phyloP scores from a whole-genome alignment of 1,284 basidiomycete genomes.

The Somion occarium region DNA sequence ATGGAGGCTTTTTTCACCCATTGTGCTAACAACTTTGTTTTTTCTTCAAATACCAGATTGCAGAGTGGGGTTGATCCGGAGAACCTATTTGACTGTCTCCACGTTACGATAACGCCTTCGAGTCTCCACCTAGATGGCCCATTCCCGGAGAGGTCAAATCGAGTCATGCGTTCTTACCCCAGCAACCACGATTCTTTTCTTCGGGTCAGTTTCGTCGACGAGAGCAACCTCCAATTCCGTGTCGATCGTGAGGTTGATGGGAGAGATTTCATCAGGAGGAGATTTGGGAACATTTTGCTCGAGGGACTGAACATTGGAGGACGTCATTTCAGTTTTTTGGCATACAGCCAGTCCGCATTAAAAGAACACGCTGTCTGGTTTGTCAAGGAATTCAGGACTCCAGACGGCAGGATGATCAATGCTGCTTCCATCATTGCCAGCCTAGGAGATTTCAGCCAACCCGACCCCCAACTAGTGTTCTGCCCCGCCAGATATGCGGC shows the following conservation, averaged over 20 bases:
- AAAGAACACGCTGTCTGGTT: slow-evolving; percentile 57
- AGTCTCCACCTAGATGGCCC: slow-evolving; percentile 55
- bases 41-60: slow-evolving; percentile 5
- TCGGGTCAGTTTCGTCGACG: slow-evolving; percentile 60
- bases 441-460: slow-evolving; percentile 48
- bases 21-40: slow-evolving; percentile 7
- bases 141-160: slow-evolving; percentile 59
- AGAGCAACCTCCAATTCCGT: slow-evolving; percentile 43
- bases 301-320: slow-evolving; percentile 46
- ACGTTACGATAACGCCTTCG: slow-evolving; percentile 58
- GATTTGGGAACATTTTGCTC: slow-evolving; percentile 38
- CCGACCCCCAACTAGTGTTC: slow-evolving; percentile 41
- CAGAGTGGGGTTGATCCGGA: slow-evolving; percentile 23
- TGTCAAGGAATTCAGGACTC: slow-evolving; percentile 40
- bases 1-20: slow-evolving; percentile 12
- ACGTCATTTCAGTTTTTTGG: slow-evolving; percentile 50
- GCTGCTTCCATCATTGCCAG: slow-evolving; percentile 44
- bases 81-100: slow-evolving; percentile 42
- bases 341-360: slow-evolving; percentile 51
- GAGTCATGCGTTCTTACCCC: slow-evolving; percentile 51
- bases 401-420: slow-evolving; percentile 28
- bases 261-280: slow-evolving; percentile 36
- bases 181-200: slow-evolving; percentile 52
- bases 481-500: slow-evolving; percentile 71
- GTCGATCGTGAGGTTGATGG: slow-evolving; percentile 50